Evolutionary conservation across 805 yeast genomes (phyloP), one percentile per base, ranked within the genome.

Genomic region (Candida mattraensis): DNA sequence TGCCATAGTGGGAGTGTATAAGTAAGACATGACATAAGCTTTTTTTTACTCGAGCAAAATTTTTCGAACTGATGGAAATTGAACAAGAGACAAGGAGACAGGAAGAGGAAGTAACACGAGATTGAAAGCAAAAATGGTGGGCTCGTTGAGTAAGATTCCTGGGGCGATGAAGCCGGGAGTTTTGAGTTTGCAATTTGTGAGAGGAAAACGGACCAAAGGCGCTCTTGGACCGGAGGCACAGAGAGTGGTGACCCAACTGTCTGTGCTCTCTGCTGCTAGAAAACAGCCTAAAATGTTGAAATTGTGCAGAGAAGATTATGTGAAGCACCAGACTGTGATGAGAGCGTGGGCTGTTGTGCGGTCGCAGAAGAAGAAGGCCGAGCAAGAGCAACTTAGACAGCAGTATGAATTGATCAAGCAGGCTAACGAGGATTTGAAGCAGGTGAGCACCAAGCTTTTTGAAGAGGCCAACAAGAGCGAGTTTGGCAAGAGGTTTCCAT

Each of bases 251-350:
- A 60, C 67, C 32, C 83, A 80, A 64, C 72, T 91, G 44, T 82
- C 94, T 25, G 95, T 91, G 15, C 60, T 89, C 49, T 78, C 93
- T 9, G 96, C 95, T 6, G 75, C 83, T 39, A 80, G 88, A 67
- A 91, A 88, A 61, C 89, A 82, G 61, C 99, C 99, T 29, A 77
- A 80, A 49, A 66, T 87, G 50, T 61, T 93, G 45, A 86, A 81
- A 52, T 66, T 88, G 21, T 73, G 81, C 48, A 67, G 73, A 17
- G 97, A 89, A 60, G 98, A 93, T 56, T 69, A 81, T 38, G 71
- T 91, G 44, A 85, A 93, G 54, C 98, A 91, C 58, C 76, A 78
- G 46, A 78, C 88, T 8, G 82, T 93, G 37, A 78, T 76, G 49
- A 79, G 76, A 37, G 96, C 96, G 6, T 93, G 97, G 96, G 64